A percentile compares a stretch with the other conserved stretches of the same genome.
phyloP scores from a whole-genome alignment of 83 land plant species.

The Picea abies region DNA sequence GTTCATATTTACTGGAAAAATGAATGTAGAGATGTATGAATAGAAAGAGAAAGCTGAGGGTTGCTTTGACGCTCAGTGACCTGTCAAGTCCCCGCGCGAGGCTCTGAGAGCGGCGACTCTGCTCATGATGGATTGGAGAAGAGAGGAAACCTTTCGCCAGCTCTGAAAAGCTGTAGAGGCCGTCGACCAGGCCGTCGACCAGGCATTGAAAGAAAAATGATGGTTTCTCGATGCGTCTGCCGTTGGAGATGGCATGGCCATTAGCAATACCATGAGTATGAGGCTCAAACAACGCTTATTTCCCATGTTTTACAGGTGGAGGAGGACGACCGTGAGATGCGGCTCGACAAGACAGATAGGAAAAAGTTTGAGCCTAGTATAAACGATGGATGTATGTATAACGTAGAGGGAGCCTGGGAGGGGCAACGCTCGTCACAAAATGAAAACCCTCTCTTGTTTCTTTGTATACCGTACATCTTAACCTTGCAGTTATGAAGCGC shows the following conservation, averaged over 20 bases:
- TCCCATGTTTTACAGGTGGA: too few relatives aligned
- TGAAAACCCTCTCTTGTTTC: too few relatives aligned
- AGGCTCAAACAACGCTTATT: not conserved
- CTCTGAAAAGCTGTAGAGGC: conserved; percentile 20
- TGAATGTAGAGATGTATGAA: not conserved
- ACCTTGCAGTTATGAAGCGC: too few relatives aligned
- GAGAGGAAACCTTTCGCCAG: conserved; percentile 41
- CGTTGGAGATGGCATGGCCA: not conserved
- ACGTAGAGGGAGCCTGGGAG: too few relatives aligned
- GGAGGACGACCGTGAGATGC: too few relatives aligned
- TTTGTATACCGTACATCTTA: too few relatives aligned
- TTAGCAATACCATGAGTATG: not conserved
- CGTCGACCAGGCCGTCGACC: not conserved
- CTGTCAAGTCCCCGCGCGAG: conserved; percentile 40
- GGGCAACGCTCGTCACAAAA: too few relatives aligned
- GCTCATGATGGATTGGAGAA: conserved; percentile 50
- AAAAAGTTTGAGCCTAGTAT: too few relatives aligned
- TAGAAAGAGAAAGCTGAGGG: not conserved
- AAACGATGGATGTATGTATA: too few relatives aligned
- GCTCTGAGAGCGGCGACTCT: conserved; percentile 59
- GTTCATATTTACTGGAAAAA: not conserved
- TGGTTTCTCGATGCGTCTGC: not conserved
- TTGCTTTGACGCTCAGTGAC: not conserved
- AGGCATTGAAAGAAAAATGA: not conserved
- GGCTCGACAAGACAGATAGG: too few relatives aligned